These are phyloP conservation scores for Fragaria nilgerrensis DNA, from an alignment of 306 rosid species.

Conservation along the genomic window DNA sequence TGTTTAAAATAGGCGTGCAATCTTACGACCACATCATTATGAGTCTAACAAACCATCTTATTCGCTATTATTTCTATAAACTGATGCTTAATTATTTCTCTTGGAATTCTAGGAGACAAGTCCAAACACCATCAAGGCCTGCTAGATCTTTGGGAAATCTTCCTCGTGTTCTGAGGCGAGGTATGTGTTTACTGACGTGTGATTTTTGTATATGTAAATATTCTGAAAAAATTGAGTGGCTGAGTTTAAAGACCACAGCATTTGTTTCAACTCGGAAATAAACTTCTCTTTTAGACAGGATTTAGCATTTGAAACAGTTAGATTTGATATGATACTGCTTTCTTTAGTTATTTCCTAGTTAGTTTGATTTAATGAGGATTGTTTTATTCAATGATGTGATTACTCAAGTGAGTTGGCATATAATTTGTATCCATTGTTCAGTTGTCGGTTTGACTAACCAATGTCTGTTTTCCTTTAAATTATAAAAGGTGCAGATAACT, in stretches of 20 bases:
- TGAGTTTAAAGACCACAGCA: neutral
- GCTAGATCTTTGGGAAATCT: slow-evolving; percentile 51
- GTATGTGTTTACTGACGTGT: slow-evolving; percentile 25
- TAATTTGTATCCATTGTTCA: slow-evolving; percentile 3
- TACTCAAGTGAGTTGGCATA: neutral
- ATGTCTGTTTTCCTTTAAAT: neutral
- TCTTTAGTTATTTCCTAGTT: neutral
- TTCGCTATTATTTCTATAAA: neutral
- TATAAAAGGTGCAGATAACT: slow-evolving; percentile 43
- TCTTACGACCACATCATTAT: neutral
- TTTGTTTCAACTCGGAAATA: neutral
- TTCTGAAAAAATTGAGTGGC: neutral
- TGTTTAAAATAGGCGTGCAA: neutral
- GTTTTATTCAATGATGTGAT: neutral
- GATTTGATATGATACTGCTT: neutral
- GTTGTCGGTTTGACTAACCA: neutral
- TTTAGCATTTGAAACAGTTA: neutral
- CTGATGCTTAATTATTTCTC: slow-evolving; percentile 1
- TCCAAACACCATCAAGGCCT: slow-evolving; percentile 57
- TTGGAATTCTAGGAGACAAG: slow-evolving; percentile 49
- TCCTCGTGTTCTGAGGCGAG: slow-evolving; percentile 58
- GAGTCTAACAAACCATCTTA: neutral
- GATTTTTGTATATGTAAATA: neutral
- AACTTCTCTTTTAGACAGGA: neutral
- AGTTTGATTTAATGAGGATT: neutral